These are phyloP conservation scores for Vanrija sp. DNA, from an alignment of 1,284 basidiomycete species.

Conservation along the genomic window DNA sequence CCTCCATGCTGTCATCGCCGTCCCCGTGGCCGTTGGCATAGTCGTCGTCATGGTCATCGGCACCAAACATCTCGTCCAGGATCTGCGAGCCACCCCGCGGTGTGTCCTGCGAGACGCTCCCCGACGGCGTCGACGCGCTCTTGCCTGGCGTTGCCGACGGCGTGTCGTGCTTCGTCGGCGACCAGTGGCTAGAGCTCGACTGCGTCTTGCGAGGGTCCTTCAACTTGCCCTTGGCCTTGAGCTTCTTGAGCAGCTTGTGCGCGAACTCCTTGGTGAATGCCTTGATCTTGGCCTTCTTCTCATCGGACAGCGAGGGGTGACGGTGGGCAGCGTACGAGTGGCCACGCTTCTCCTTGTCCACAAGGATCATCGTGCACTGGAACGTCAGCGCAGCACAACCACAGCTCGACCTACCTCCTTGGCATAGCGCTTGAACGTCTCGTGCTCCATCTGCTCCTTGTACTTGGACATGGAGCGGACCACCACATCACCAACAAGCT, in stretches of 20 bases:
- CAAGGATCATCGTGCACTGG: conserved; percentile 72
- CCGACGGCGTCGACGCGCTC: not conserved
- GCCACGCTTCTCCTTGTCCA: conserved; percentile 90
- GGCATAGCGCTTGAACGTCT: conserved; percentile 90
- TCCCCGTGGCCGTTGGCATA: not conserved
- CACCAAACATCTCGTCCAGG: conserved; percentile 20
- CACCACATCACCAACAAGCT: conserved; percentile 82
- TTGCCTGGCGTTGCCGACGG: conserved; percentile 5
- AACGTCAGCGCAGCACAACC: not conserved
- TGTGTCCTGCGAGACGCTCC: not conserved
- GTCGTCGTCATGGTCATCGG: conserved; percentile 1
- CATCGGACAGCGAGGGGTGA: conserved; percentile 72
- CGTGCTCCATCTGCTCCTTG: conserved; percentile 70
- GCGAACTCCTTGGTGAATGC: conserved; percentile 86
- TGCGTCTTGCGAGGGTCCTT: not conserved
- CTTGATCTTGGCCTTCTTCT: conserved; percentile 86
- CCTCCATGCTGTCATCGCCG: conserved; percentile 4
- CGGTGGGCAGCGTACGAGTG: conserved; percentile 65
- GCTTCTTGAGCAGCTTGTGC: conserved; percentile 42
- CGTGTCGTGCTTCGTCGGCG: not conserved
- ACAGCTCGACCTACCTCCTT: conserved; percentile 66
- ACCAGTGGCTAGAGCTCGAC: not conserved
- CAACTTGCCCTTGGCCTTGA: conserved; percentile 46
- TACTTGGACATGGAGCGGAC: conserved; percentile 90
- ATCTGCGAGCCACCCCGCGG: conserved; percentile 6